Evolutionary conservation across 139 green algal genomes (phyloP), one percentile per base, ranked within the genome.

Genomic region (Trebouxia sp.): DNA sequence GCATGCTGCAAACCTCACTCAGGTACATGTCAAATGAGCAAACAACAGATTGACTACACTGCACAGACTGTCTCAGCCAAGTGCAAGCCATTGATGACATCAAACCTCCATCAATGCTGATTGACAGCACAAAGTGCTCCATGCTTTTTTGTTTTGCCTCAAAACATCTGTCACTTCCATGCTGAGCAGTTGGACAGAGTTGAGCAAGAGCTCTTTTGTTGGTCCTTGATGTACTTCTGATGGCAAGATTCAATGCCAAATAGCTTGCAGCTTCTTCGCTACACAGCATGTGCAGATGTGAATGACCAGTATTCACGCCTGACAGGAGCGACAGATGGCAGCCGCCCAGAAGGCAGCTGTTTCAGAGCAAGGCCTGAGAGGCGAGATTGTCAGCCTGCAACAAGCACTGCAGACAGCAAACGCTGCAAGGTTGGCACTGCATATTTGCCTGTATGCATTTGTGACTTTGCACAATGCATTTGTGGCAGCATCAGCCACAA

Each of bases 271-370:
- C 38, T 75, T 22, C 9, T 17, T 35, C 50, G 5, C 20, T 58
- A 22, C 50, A 17, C 50, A 58, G 50, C 20, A 22, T 3, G 20
- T 22, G 26, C 22, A 3, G 4, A 17, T 10, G 22, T 22, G 4
- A 3, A 22, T 9, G 50, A n/a, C n/a, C n/a, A n/a, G n/a, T n/a
- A n/a, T n/a, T n/a, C n/a, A 26, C 35, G 30, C 5, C 20, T 22
- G 10, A 37, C 69, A 77, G 69, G 69, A 77, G 41, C 69, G 69
- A 8, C n/a, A 56, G 28, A 53, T 20, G n/a, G 69, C 69, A 56
- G 69, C 69, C 39, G 69, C 42, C n/a, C 26, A 77, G 4, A 77
- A 24, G 41, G 69, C 69, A 28, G 69, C 41, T 24, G 69, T 38
- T 6, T n/a, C n/a, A 53, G 69, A 77, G 69, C 17, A 35, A 0